phyloP scores from a whole-genome alignment of 2,329 filamentous ascomycete species.

The Monosporascus cannonballus region DNA sequence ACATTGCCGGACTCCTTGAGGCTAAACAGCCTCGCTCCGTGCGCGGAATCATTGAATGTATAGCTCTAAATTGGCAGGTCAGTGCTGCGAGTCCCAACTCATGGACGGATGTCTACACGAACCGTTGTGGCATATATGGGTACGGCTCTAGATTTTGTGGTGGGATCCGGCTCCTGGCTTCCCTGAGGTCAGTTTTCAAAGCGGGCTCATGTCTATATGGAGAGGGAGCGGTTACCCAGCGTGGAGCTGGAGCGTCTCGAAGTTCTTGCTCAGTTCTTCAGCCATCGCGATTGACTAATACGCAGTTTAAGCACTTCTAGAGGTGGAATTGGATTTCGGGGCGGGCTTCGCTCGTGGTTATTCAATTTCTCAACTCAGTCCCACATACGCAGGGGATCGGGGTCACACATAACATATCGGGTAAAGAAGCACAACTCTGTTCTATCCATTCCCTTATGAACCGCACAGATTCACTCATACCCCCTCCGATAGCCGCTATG shows the following conservation, averaged over 20 bases:
- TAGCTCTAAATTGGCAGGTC: slow-evolving; percentile 55
- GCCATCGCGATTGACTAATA: slow-evolving; percentile 28
- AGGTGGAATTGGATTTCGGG: too few relatives aligned
- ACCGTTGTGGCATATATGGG: slow-evolving; percentile 93
- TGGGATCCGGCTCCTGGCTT: slow-evolving; percentile 73
- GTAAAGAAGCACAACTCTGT: too few relatives aligned
- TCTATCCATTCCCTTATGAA: too few relatives aligned
- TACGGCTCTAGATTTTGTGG: slow-evolving; percentile 83
- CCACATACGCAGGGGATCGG: too few relatives aligned
- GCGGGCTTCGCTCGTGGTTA: too few relatives aligned
- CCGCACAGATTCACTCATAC: too few relatives aligned
- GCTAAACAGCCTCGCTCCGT: slow-evolving; percentile 89
- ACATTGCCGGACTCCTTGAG: slow-evolving; percentile 98
- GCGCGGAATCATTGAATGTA: slow-evolving; percentile 92
- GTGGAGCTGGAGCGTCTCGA: slow-evolving; percentile 82
- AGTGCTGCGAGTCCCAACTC: slow-evolving; percentile 2
- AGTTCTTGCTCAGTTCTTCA: slow-evolving; percentile 51
- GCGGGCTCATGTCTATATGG: slow-evolving; percentile 2
- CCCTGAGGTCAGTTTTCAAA: slow-evolving; percentile 4
- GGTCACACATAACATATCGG: too few relatives aligned
- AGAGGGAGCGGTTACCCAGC: slow-evolving; percentile 55
- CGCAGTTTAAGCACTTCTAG: too few relatives aligned
- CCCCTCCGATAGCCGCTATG: too few relatives aligned
- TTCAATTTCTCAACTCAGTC: too few relatives aligned
- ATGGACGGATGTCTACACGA: slow-evolving; percentile 7